These are phyloP conservation scores for Trichoderma asperelloides DNA, from an alignment of 495 filamentous ascomycete species.

Conservation along the genomic window DNA sequence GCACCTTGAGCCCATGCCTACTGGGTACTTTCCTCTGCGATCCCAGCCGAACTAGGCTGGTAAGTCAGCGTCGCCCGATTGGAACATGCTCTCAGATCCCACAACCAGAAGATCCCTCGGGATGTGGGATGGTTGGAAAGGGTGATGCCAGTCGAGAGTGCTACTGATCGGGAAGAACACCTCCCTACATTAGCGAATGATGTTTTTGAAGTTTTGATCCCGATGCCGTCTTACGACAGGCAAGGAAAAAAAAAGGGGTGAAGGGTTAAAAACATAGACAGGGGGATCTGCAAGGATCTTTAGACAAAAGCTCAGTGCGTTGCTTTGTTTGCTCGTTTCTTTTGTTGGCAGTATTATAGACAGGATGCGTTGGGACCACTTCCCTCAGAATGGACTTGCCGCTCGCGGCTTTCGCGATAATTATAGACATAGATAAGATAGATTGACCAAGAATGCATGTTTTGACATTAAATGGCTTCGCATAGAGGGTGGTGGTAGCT, in stretches of 20 bases:
- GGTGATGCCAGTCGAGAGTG: neutral
- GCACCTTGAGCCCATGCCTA: slow-evolving; percentile 44
- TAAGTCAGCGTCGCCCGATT: neutral
- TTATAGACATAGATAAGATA: neutral
- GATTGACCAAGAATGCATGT: neutral
- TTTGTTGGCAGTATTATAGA: neutral
- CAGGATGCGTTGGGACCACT: neutral
- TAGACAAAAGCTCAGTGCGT: too few relatives aligned
- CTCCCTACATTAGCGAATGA: neutral
- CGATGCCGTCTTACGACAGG: neutral
- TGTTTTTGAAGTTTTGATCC: neutral
- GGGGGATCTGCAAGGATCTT: neutral
- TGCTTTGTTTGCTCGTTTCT: neutral
- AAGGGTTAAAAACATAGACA: neutral
- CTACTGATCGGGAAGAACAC: neutral
- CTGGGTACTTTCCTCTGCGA: slow-evolving; percentile 39
- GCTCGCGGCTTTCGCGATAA: neutral
- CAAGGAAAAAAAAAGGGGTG: neutral
- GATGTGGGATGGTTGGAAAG: neutral
- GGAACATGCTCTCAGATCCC: neutral
- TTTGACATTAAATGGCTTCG: too few relatives aligned
- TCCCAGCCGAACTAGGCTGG: slow-evolving; percentile 35
- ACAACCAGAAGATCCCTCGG: neutral
- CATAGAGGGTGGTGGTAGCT: too few relatives aligned
- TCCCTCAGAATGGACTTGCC: neutral